phyloP scores from a whole-genome alignment of 495 filamentous ascomycete genomes.

The Aspergillus cristatus region DNA sequence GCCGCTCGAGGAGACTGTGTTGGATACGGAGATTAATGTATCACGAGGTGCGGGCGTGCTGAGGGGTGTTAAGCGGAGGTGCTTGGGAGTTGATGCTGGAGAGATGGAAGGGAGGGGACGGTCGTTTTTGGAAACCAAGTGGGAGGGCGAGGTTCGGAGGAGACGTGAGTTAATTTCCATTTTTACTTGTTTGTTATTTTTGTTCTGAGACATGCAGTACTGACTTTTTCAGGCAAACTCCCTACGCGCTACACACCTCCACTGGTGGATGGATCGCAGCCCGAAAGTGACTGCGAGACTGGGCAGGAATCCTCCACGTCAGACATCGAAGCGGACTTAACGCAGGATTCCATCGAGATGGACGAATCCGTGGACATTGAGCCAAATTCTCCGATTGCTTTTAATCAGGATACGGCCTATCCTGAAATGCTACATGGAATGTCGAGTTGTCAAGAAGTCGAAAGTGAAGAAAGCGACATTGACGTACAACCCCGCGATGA shows the following conservation, averaged over 20 bases:
- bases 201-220: too few relatives aligned
- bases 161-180: conserved; percentile 39
- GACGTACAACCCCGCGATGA: conserved; percentile 10
- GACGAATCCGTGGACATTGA: conserved; percentile 10
- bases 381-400: conserved; percentile 5
- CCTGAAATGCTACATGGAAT: conserved; percentile 15
- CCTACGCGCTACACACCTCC: background rate
- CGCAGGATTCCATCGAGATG: conserved; percentile 5
- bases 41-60: conserved; percentile 18
- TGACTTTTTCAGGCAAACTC: conserved; percentile 4
- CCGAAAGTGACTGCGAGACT: conserved; percentile 2
- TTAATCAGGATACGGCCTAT: conserved; percentile 11
- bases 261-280: background rate
- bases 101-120: conserved; percentile 12
- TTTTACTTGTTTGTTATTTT: background rate
- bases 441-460: conserved; percentile 1
- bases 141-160: conserved; percentile 27
- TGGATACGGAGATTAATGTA: conserved; percentile 26
- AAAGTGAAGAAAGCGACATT: conserved; percentile 3
- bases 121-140: conserved; percentile 35
- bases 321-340: conserved; percentile 1
- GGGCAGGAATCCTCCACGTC: conserved; percentile 10
- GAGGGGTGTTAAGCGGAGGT: conserved; percentile 40
- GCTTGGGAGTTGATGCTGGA: conserved; percentile 16
- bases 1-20: conserved; percentile 12